Evolutionary conservation across 306 rosid species (phyloP).

Genomic region (Corylus americana): DNA sequence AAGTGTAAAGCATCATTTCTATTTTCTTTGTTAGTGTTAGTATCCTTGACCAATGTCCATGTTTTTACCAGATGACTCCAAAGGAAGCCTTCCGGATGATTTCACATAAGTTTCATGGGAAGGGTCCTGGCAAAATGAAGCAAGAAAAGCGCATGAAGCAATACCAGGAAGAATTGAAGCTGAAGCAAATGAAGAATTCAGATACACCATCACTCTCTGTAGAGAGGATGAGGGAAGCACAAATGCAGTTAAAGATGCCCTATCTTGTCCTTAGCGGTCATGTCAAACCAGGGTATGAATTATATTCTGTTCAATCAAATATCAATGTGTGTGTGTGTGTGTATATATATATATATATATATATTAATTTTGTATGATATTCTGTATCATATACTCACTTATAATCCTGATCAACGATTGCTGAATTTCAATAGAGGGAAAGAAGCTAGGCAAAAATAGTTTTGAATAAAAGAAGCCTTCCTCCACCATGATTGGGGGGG

Average conservation of each 20-base stretch:
- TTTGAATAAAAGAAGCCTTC: conserved; percentile 5
- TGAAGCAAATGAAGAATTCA: conserved; percentile 92
- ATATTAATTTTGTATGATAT: too few species aligned
- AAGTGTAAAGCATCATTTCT: conserved; percentile 1
- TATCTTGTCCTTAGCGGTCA: conserved; percentile 97
- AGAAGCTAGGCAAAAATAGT: background rate
- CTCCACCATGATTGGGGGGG: background rate
- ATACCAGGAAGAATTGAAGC: conserved; percentile 76
- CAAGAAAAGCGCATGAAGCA: conserved; percentile 96
- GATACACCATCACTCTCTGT: conserved; percentile 85
- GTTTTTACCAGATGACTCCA: conserved; percentile 76
- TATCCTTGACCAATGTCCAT: conserved; percentile 12
- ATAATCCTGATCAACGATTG: conserved; percentile 5
- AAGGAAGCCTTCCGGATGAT: conserved; percentile 80
- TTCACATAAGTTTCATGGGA: conserved; percentile 92
- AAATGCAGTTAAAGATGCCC: conserved; percentile 74
- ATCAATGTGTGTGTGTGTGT: too few species aligned
- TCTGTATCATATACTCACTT: background rate
- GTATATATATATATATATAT: too few species aligned
- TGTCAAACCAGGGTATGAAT: conserved; percentile 84
- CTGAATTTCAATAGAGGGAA: background rate
- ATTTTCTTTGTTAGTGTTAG: background rate
- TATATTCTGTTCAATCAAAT: background rate
- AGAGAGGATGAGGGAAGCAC: conserved; percentile 97
- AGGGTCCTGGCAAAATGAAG: conserved; percentile 96